Evolutionary conservation across 768 basidiomycete species (phyloP).

Genomic region (Lentinula sp.): DNA sequence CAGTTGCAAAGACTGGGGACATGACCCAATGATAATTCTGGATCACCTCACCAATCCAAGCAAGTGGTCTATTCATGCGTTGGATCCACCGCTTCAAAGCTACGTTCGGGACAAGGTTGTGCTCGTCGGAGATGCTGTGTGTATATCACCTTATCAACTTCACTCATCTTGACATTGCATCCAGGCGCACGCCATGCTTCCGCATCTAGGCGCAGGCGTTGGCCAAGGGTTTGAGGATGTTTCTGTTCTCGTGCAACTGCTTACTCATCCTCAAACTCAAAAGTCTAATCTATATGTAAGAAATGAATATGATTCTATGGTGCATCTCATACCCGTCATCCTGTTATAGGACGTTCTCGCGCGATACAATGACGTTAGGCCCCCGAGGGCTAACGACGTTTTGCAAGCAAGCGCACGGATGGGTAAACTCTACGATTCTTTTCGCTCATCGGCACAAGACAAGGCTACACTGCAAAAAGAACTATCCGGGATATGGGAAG

Average conservation of each 20-base stretch:
- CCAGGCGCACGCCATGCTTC: constrained; percentile 55
- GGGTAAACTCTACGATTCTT: constrained; percentile 39
- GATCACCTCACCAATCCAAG: constrained; percentile 36
- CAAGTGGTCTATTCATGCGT: constrained; percentile 47
- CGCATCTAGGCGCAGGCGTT: constrained; percentile 53
- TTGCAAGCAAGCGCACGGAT: constrained; percentile 30
- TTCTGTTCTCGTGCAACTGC: constrained; percentile 37
- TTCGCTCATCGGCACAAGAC: constrained; percentile 23
- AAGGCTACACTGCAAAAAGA: constrained; percentile 20
- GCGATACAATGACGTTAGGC: constrained; percentile 38
- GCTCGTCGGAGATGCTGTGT: constrained; percentile 48
- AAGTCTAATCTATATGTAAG: constrained; percentile 34
- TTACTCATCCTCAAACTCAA: constrained; percentile 34
- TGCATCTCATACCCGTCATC: not conserved
- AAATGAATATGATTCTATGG: not conserved
- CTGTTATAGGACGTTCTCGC: constrained; percentile 33
- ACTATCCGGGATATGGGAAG: constrained; percentile 34
- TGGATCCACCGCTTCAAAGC: constrained; percentile 37
- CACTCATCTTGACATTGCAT: not conserved
- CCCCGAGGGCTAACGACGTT: constrained; percentile 45
- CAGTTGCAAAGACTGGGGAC: constrained; percentile 38
- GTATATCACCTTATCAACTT: constrained; percentile 9
- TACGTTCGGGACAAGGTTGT: constrained; percentile 41
- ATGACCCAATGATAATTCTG: constrained; percentile 34
- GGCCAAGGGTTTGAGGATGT: constrained; percentile 59